phyloP scores from a whole-genome alignment of 1,284 basidiomycete species.

The Psilocybe mexicana region DNA sequence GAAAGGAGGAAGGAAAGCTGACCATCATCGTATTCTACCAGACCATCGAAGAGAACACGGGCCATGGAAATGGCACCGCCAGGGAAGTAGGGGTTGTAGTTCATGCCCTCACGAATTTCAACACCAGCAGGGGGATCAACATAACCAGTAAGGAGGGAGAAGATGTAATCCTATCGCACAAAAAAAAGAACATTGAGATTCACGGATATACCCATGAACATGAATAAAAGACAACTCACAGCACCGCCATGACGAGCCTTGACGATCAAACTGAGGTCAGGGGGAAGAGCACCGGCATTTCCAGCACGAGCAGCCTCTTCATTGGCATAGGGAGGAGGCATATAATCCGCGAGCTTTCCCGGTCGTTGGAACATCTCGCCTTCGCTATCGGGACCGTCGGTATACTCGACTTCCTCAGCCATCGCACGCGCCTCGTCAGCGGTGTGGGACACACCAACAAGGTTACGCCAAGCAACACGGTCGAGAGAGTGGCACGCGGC shows the following conservation, averaged over 20 bases:
- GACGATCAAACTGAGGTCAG: conserved; percentile 95
- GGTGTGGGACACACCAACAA: conserved; percentile 97
- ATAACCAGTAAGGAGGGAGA: conserved; percentile 96
- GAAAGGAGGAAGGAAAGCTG: conserved; percentile 19
- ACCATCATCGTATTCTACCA: conserved; percentile 96
- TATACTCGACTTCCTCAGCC: conserved; percentile 97
- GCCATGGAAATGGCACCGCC: conserved; percentile 99
- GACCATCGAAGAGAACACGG: conserved; percentile 91
- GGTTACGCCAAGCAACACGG: conserved; percentile 99
- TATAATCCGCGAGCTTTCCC: conserved; percentile 96
- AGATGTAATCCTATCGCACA: conserved; percentile 84
- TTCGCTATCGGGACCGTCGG: conserved; percentile 92
- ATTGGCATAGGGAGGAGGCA: conserved; percentile 96
- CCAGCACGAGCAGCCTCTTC: conserved; percentile 96
- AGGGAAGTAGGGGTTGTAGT: conserved; percentile 98
- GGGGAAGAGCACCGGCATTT: conserved; percentile 95
- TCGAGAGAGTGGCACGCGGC: conserved; percentile 98
- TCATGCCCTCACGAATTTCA: conserved; percentile 94
- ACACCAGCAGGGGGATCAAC: conserved; percentile 97
- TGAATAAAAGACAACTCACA: conserved; percentile 49
- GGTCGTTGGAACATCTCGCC: conserved; percentile 99
- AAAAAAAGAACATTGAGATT: conserved; percentile 17
- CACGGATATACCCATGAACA: not conserved
- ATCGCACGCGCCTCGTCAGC: conserved; percentile 90
- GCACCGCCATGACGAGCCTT: conserved; percentile 98